A percentile compares a stretch with the other conserved stretches of the same genome.
Conservation (phyloP, 2,329 filamentous ascomycete genomes). For the Septoria petroselini region DNA sequence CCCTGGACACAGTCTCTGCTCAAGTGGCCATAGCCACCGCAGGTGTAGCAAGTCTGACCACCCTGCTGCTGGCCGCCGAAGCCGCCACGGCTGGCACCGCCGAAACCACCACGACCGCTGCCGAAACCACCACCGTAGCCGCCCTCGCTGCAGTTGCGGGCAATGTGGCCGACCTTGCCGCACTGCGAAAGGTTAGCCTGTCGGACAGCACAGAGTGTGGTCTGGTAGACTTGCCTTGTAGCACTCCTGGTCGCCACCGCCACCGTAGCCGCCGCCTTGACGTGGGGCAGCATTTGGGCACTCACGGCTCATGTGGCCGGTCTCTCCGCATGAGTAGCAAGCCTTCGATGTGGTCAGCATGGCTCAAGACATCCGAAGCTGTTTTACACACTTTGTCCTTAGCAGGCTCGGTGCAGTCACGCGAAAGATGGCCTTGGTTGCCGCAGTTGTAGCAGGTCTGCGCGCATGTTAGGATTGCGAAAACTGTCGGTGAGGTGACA, state of each 20-base stretch:
- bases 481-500: conserved; percentile 1
- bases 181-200: conserved; percentile 84
- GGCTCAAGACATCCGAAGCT: conserved; percentile 9
- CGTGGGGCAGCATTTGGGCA: conserved; percentile 55
- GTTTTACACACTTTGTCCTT: conserved; percentile 70
- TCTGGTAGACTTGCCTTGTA: conserved; percentile 23
- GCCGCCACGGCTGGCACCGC: conserved; percentile 45
- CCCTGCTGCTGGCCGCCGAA: conserved; percentile 38
- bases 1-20: conserved; percentile 97
- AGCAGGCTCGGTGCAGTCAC: conserved; percentile 84
- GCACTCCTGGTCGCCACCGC: conserved; percentile 50
- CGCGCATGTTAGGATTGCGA: conserved; percentile 39
- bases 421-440: conserved; percentile 56
- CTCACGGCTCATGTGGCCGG: conserved; percentile 89
- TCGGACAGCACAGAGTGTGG: neutral
- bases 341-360: conserved; percentile 34
- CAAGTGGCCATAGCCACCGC: conserved; percentile 84
- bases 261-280: conserved; percentile 49
- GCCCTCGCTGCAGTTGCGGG: conserved; percentile 77
- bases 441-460: conserved; percentile 48
- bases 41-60: conserved; percentile 94
- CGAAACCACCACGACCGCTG: conserved; percentile 41
- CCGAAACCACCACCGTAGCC: conserved; percentile 47
- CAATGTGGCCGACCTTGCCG: conserved; percentile 93
- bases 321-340: conserved; percentile 67